Evolutionary conservation across 495 filamentous ascomycete species (phyloP).

Genomic region (Lentithecium fluviatile): DNA sequence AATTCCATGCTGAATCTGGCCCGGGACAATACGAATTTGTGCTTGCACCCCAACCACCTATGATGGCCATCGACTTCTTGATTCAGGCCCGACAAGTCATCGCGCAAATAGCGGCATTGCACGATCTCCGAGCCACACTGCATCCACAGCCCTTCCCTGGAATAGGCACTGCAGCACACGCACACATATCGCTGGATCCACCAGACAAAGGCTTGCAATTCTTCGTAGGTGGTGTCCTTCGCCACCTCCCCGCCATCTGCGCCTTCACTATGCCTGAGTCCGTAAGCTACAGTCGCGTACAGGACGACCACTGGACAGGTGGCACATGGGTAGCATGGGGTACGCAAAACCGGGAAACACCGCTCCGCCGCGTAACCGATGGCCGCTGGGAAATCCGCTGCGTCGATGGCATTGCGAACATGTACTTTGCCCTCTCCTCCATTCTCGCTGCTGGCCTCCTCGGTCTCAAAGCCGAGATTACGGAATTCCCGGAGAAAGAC

Average conservation of each 20-base stretch:
- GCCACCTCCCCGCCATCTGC: conserved; percentile 61
- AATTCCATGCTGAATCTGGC: conserved; percentile 75
- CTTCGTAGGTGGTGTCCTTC: conserved; percentile 62
- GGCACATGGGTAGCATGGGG: conserved; percentile 75
- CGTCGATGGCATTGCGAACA: conserved; percentile 71
- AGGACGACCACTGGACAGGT: conserved; percentile 69
- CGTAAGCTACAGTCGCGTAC: conserved; percentile 61
- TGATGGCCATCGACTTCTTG: conserved; percentile 70
- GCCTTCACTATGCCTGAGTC: conserved; percentile 64
- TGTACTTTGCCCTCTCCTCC: conserved; percentile 66
- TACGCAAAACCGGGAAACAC: conserved; percentile 69
- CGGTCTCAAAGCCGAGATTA: conserved; percentile 52
- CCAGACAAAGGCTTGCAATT: conserved; percentile 52
- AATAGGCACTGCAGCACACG: conserved; percentile 65
- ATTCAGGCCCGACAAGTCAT: conserved; percentile 72
- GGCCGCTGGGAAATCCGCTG: conserved; percentile 71
- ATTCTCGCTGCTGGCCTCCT: conserved; percentile 63
- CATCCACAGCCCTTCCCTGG: conserved; percentile 68
- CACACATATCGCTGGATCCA: conserved; percentile 61
- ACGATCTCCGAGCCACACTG: conserved; percentile 69
- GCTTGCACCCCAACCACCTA: conserved; percentile 61
- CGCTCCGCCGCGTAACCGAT: conserved; percentile 59
- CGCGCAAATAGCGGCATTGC: conserved; percentile 54
- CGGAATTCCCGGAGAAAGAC: conserved; percentile 44
- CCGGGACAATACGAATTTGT: conserved; percentile 82